Percentiles rank a stretch among this genome's conserved stretches.
Conservation (phyloP, 148 eudicot species). For the Talinum fruticosum region DNA sequence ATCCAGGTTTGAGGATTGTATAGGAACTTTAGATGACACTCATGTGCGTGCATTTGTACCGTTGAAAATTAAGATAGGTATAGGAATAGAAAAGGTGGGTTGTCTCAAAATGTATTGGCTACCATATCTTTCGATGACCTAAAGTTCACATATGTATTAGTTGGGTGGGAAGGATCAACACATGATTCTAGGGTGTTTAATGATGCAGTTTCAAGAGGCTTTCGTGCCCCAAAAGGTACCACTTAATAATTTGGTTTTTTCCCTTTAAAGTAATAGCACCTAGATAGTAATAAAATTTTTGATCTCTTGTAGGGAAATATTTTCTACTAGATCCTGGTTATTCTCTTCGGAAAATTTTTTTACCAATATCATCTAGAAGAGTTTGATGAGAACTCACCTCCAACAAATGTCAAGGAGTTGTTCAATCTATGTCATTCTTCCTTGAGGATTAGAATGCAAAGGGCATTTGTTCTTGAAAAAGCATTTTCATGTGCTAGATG, state of each 20-base stretch:
- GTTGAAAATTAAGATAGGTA: neutral
- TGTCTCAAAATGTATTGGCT: slow-evolving; percentile 1
- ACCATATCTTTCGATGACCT: neutral
- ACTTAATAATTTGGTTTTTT: neutral
- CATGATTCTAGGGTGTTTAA: slow-evolving; percentile 1
- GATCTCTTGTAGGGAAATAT: neutral
- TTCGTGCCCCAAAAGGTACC: neutral
- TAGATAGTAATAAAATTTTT: neutral
- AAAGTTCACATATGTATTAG: slow-evolving; percentile 5
- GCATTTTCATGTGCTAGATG: slow-evolving; percentile 8
- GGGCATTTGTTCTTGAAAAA: slow-evolving; percentile 10
- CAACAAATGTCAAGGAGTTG: neutral
- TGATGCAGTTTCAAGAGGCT: slow-evolving; percentile 2
- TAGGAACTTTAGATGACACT: neutral
- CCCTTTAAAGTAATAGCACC: neutral
- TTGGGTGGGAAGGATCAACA: slow-evolving; percentile 1
- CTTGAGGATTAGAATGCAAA: neutral
- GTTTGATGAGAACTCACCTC: neutral
- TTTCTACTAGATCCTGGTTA: neutral
- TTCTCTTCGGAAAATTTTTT: neutral
- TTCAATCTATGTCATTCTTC: slow-evolving; percentile 8
- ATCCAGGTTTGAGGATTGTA: slow-evolving; percentile 2
- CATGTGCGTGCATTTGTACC: slow-evolving; percentile 7
- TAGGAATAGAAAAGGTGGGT: neutral
- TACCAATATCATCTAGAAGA: neutral